Percentiles rank a stretch among this genome's conserved stretches.
Conservation (phyloP, 2,329 filamentous ascomycete genomes). For the Apiospora pterosperma region DNA sequence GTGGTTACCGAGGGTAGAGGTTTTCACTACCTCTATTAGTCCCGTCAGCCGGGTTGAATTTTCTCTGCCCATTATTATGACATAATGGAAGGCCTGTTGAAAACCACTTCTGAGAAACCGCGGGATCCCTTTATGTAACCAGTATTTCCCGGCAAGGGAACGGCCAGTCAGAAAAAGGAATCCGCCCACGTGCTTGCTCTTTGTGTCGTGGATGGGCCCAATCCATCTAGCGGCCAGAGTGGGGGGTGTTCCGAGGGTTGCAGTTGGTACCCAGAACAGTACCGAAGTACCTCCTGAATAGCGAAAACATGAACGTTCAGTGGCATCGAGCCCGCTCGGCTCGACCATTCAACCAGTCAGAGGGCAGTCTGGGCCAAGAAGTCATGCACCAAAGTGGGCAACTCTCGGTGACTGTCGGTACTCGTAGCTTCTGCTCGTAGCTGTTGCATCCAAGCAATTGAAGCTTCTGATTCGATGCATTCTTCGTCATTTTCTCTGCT, state of each 20-base stretch:
- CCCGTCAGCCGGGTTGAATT: neutral
- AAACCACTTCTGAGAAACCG: neutral
- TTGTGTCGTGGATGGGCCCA: neutral
- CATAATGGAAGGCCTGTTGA: neutral
- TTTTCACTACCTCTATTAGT: neutral
- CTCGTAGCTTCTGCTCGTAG: neutral
- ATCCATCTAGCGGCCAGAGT: neutral
- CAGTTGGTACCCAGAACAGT: neutral
- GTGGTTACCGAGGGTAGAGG: neutral
- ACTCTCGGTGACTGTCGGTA: neutral
- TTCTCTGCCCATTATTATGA: neutral
- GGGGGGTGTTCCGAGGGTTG: neutral
- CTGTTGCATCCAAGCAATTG: slow-evolving; percentile 1
- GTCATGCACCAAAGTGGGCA: neutral
- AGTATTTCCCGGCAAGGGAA: neutral
- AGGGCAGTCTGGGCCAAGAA: neutral
- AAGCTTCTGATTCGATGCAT: slow-evolving; percentile 3
- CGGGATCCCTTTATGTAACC: neutral
- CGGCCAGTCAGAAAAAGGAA: neutral
- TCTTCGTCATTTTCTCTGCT: neutral
- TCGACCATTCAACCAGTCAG: neutral
- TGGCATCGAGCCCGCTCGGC: neutral
- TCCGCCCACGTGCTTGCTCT: neutral
- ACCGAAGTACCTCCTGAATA: neutral
- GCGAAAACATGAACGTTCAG: neutral